phyloP scores from a whole-genome alignment of 2,329 filamentous ascomycete species.

The Trichophaea hybrida region DNA sequence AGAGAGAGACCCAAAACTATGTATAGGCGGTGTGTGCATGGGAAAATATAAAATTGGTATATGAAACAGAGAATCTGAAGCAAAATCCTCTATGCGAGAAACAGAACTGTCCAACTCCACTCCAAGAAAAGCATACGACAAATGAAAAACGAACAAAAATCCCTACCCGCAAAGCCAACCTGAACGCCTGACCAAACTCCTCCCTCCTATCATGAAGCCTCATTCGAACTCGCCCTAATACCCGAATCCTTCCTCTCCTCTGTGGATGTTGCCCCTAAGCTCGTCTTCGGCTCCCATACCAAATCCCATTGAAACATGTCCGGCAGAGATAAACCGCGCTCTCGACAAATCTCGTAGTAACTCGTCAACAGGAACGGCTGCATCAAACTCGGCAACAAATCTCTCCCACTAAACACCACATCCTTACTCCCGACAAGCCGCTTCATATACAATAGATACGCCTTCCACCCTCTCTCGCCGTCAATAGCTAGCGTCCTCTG shows the following conservation, averaged over 20 bases:
- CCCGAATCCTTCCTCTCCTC: neutral
- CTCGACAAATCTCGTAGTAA: constrained; percentile 28
- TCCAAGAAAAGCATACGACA: too few species aligned
- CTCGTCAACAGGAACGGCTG: constrained; percentile 29
- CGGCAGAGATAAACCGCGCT: constrained; percentile 22
- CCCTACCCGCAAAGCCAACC: neutral
- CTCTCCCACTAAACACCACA: constrained; percentile 27
- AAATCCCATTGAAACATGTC: constrained; percentile 27
- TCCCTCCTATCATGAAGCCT: neutral
- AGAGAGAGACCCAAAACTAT: too few species aligned
- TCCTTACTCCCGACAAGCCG: constrained; percentile 27
- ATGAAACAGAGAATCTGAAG: too few species aligned
- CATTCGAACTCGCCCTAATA: constrained; percentile 5
- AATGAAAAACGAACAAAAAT: too few species aligned
- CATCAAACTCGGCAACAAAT: constrained; percentile 26
- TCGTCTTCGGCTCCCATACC: constrained; percentile 20
- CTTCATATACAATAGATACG: constrained; percentile 27
- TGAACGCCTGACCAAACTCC: neutral
- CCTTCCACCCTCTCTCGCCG: constrained; percentile 21
- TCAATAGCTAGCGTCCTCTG: too few species aligned
- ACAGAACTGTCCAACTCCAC: too few species aligned
- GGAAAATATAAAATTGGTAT: too few species aligned
- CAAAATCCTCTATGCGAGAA: too few species aligned
- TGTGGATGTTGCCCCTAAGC: neutral
- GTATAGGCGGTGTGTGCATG: too few species aligned